A percentile compares a stretch with the other conserved stretches of the same genome.
Conservation (phyloP, 768 basidiomycete genomes). For the Pholiota conissans region DNA sequence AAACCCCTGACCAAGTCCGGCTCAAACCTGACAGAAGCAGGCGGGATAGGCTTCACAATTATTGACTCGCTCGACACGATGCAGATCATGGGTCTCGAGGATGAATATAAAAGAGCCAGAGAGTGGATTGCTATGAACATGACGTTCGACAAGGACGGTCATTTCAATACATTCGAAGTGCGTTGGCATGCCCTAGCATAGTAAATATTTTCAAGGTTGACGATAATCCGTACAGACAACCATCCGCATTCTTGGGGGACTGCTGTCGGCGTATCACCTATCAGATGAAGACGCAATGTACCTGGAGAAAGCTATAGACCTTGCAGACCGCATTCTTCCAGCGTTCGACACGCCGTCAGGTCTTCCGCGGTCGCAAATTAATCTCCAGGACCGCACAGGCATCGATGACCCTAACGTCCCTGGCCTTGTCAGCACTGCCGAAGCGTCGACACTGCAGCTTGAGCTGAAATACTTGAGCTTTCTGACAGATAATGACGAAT, state of each 20-base stretch:
- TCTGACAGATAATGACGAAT: constrained; percentile 73
- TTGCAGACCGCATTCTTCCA: constrained; percentile 81
- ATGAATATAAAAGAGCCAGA: constrained; percentile 79
- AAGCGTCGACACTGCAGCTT: constrained; percentile 84
- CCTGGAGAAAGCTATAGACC: constrained; percentile 76
- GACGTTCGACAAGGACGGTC: constrained; percentile 76
- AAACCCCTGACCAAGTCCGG: constrained; percentile 79
- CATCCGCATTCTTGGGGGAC: constrained; percentile 88
- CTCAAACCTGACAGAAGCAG: constrained; percentile 72
- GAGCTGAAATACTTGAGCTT: constrained; percentile 85
- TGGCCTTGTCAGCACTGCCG: constrained; percentile 77
- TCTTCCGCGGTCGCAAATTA: constrained; percentile 75
- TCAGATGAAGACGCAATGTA: constrained; percentile 69
- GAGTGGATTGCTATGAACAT: constrained; percentile 74
- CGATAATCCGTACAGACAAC: constrained; percentile 63
- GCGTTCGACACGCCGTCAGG: constrained; percentile 83
- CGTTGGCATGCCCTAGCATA: constrained; percentile 51
- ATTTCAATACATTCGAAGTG: constrained; percentile 90
- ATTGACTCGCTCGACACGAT: constrained; percentile 89
- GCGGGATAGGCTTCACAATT: constrained; percentile 90
- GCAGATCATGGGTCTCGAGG: constrained; percentile 79
- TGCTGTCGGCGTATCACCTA: constrained; percentile 86
- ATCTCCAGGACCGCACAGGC: constrained; percentile 63
- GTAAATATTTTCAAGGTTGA: constrained; percentile 28
- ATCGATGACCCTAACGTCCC: constrained; percentile 58